Conservation (phyloP, 129 eudicot genomes). For the Scalesia atractyloides region DNA sequence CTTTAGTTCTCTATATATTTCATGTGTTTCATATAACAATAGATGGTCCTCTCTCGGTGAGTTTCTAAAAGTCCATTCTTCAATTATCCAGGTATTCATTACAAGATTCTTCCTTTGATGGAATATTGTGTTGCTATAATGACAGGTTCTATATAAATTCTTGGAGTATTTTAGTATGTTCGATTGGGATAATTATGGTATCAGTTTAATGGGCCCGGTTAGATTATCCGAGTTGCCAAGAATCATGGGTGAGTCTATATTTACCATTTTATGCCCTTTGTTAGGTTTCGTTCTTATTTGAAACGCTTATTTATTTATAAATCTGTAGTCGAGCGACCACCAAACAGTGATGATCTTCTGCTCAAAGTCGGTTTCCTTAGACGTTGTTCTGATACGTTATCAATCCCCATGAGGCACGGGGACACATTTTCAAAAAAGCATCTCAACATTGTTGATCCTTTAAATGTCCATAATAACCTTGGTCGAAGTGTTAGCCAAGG, state of each 20-base stretch:
- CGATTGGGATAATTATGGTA: slow-evolving; percentile 84
- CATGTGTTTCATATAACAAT: slow-evolving; percentile 71
- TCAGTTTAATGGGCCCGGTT: slow-evolving; percentile 77
- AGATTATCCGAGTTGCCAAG: slow-evolving; percentile 79
- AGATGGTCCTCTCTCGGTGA: slow-evolving; percentile 90
- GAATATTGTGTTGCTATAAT: slow-evolving; percentile 28
- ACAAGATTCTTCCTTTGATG: slow-evolving; percentile 21
- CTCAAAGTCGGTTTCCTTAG: slow-evolving; percentile 61
- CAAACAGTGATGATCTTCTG: slow-evolving; percentile 48
- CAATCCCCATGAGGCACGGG: slow-evolving; percentile 54
- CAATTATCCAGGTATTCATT: background rate
- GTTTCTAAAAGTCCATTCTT: slow-evolving; percentile 33
- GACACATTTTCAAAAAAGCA: slow-evolving; percentile 55
- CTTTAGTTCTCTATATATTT: slow-evolving; percentile 87
- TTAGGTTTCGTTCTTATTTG: background rate
- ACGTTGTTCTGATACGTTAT: slow-evolving; percentile 55
- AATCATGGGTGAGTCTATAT: slow-evolving; percentile 55
- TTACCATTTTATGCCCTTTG: background rate
- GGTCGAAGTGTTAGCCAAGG: slow-evolving; percentile 98
- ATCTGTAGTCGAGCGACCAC: slow-evolving; percentile 73
- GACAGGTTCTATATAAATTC: slow-evolving; percentile 82
- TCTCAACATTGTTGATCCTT: slow-evolving; percentile 88
- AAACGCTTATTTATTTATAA: background rate
- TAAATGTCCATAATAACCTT: slow-evolving; percentile 76
- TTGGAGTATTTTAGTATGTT: slow-evolving; percentile 96